These are phyloP conservation scores for Stromatinia cepivora DNA, from an alignment of 2,329 filamentous ascomycete genomes.

Conservation along the genomic window DNA sequence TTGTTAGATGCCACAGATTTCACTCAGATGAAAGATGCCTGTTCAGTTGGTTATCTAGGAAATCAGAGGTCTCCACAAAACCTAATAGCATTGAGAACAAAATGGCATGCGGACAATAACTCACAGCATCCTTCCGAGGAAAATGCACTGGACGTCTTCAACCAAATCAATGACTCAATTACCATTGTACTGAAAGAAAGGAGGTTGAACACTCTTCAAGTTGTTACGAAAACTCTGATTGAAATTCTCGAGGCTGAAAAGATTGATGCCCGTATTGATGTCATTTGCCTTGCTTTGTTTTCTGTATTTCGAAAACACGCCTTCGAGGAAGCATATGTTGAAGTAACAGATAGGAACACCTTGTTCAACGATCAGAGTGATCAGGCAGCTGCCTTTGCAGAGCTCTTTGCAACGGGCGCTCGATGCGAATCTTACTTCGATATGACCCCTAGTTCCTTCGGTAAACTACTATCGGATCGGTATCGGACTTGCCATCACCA, in stretches of 20 bases:
- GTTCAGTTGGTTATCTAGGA: conserved; percentile 45
- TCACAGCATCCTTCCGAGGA: conserved; percentile 42
- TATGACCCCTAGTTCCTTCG: conserved; percentile 51
- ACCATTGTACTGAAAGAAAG: conserved; percentile 29
- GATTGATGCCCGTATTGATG: conserved; percentile 52
- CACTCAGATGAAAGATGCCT: conserved; percentile 44
- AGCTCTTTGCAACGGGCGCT: conserved; percentile 62
- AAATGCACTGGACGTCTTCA: conserved; percentile 44
- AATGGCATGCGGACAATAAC: conserved; percentile 46
- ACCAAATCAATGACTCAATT: conserved; percentile 39
- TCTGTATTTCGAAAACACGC: conserved; percentile 56
- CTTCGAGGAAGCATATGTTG: conserved; percentile 63
- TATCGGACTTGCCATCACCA: conserved; percentile 47
- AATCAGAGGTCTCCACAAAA: conserved; percentile 42
- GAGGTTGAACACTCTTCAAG: conserved; percentile 12
- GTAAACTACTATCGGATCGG: conserved; percentile 46
- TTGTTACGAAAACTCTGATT: conserved; percentile 12
- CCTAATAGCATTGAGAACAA: conserved; percentile 44
- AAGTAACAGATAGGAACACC: conserved; percentile 61
- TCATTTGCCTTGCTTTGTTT: conserved; percentile 58
- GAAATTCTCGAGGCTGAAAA: conserved; percentile 11
- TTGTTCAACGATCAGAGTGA: conserved; percentile 60
- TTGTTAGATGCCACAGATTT: conserved; percentile 29
- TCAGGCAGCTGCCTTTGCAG: conserved; percentile 63
- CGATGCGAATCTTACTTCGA: conserved; percentile 64